These are phyloP conservation scores for Cadophora gregata DNA, from an alignment of 2,329 filamentous ascomycete species.

Conservation along the genomic window DNA sequence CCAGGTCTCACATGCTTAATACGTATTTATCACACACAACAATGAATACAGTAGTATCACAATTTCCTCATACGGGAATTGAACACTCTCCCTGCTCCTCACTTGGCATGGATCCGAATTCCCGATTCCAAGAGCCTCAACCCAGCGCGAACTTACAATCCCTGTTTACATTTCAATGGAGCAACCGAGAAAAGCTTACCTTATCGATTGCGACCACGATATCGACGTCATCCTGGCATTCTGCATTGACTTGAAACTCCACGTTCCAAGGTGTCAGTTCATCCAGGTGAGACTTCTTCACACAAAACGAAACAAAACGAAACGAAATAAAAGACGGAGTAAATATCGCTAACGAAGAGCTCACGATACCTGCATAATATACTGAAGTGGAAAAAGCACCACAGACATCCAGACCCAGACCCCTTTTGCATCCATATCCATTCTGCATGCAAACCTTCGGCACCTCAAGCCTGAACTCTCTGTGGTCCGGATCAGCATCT, in stretches of 20 bases:
- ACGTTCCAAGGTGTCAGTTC: background rate
- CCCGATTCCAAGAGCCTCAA: background rate
- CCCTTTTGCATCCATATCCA: background rate
- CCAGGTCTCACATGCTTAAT: constrained; percentile 1
- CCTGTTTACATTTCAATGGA: background rate
- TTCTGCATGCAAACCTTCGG: constrained; percentile 3
- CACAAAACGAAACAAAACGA: background rate
- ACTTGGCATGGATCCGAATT: background rate
- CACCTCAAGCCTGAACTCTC: background rate
- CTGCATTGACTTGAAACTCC: background rate
- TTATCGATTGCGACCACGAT: background rate
- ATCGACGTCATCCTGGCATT: background rate
- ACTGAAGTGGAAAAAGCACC: background rate
- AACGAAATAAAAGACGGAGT: background rate
- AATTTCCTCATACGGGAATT: background rate
- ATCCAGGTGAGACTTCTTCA: background rate
- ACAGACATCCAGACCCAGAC: background rate
- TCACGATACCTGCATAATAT: no score
- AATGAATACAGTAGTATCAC: background rate
- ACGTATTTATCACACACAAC: constrained; percentile 1
- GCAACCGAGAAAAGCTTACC: constrained; percentile 16
- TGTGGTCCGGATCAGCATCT: background rate
- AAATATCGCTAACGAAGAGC: no score
- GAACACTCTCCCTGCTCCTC: background rate
- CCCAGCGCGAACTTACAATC: background rate